phyloP scores from a whole-genome alignment of 495 filamentous ascomycete genomes.

The Aspergillus funiculosus region DNA sequence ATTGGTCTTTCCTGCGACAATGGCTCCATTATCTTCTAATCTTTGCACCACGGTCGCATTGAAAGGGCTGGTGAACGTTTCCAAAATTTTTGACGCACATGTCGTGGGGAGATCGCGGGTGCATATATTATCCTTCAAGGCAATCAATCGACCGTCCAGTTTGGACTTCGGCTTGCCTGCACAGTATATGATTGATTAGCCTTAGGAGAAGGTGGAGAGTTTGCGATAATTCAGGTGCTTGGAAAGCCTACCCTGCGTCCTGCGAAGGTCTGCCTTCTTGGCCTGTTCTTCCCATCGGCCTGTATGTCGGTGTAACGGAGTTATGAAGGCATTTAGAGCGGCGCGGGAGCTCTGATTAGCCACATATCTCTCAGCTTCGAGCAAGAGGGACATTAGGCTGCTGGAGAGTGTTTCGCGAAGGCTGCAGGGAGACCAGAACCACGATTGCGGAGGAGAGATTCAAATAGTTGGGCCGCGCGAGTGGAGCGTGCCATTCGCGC shows the following conservation, averaged over 20 bases:
- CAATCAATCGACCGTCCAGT: slow-evolving; percentile 54
- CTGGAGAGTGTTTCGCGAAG: neutral
- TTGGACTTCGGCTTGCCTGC: slow-evolving; percentile 31
- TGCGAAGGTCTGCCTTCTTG: slow-evolving; percentile 37
- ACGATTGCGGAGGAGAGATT: neutral
- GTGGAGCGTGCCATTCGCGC: neutral
- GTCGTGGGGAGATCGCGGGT: slow-evolving; percentile 66
- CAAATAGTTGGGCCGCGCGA: too few relatives aligned
- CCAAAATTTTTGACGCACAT: slow-evolving; percentile 72
- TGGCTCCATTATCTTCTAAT: slow-evolving; percentile 58
- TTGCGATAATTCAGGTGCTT: neutral
- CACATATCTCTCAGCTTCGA: slow-evolving; percentile 45
- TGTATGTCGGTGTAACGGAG: slow-evolving; percentile 26
- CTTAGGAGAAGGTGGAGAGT: neutral
- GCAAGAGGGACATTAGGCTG: slow-evolving; percentile 41
- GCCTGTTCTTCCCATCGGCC: slow-evolving; percentile 32
- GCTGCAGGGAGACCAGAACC: neutral
- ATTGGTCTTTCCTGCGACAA: slow-evolving; percentile 76
- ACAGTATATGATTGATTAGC: neutral
- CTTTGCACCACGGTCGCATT: slow-evolving; percentile 73
- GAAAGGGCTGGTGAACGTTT: slow-evolving; percentile 67
- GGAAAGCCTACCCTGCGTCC: slow-evolving; percentile 30
- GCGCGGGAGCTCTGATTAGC: slow-evolving; percentile 40
- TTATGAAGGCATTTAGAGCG: slow-evolving; percentile 44
- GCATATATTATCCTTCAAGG: slow-evolving; percentile 89